A percentile compares a stretch with the other conserved stretches of the same genome.
These are phyloP conservation scores for Linum tenue DNA, from an alignment of 345 rosid genomes.

Conservation along the genomic window DNA sequence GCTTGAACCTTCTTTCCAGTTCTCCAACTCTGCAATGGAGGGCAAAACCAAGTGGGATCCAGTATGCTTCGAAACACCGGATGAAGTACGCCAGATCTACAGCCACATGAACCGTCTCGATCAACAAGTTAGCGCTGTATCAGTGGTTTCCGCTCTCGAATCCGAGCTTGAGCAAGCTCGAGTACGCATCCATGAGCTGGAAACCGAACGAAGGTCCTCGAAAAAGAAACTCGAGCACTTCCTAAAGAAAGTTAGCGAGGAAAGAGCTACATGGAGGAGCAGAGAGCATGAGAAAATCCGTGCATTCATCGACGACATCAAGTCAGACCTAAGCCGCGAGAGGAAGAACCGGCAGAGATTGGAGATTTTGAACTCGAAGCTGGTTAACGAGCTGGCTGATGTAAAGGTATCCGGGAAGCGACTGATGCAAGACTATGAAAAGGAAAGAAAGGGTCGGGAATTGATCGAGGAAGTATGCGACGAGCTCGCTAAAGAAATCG, in stretches of 20 bases:
- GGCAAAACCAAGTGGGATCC: constrained; percentile 16
- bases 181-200: constrained; percentile 10
- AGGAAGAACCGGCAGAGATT: constrained; percentile 7
- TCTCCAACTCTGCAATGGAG: constrained; percentile 12
- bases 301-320: constrained; percentile 3
- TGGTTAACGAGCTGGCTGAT: constrained; percentile 9
- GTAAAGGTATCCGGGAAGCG: constrained; percentile 12
- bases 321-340: constrained; percentile 3
- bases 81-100: neutral
- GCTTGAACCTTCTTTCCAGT: constrained; percentile 49
- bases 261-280: constrained; percentile 3
- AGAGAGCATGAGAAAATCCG: constrained; percentile 10
- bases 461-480: constrained; percentile 23
- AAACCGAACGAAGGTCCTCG: neutral
- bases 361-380: constrained; percentile 12
- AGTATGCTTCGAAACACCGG: neutral
- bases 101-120: constrained; percentile 1
- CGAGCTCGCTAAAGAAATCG: constrained; percentile 14
- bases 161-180: constrained; percentile 4
- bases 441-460: constrained; percentile 14
- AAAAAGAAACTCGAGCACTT: constrained; percentile 10
- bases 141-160: constrained; percentile 5
- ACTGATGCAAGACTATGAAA: constrained; percentile 15
- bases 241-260: constrained; percentile 6
- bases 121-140: neutral